Base-by-base conservation (phyloP, 148 eudicot genomes). In the Nyssa sinensis region DNA sequence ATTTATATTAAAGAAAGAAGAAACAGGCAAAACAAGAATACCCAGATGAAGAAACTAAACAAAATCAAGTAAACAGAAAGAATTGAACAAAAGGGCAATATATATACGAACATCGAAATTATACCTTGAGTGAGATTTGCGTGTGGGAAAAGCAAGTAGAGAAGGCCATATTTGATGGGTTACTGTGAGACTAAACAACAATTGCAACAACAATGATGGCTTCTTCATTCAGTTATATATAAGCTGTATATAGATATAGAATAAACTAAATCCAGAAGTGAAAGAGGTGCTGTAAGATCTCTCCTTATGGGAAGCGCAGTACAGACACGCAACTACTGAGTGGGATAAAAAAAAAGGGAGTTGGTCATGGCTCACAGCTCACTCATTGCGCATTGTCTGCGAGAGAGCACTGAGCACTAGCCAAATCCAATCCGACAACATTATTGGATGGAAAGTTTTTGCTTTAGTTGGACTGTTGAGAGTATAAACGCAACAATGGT, bases 131-230 rank as follows among this genome's bases (percentile, higher is more conserved):
- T 39, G 80, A 74, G 76, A 81, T 49, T 73, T 62, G 78, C 69
- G 87, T 67, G 74, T 62, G 73, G 30, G 68, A 80, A 33, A 81
- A 78, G 85, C 88, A 83, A 80, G 79, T 71, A 73, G 88, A 84
- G 68, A 83, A 80, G 67, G 89, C 86, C 95, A 90, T 89, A 14
- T n/a, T 57, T 51, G 44, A 28, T 4, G n/a, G 32, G n/a, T n/a
- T n/a, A n/a, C n/a, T n/a, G n/a, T n/a, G 63, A 67, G 61, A 29
- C 29, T 25, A 34, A 73, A 11, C 44, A 17, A 73, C 34, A 21
- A 39, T n/a, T 8, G n/a, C 6, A 1, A 7, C n/a, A 72, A 32
- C 57, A 33, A 31, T 12, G 13, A 32, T 19, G 67, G 66, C 10
- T 47, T 68, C 67, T 67, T 75, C 73, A 76, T 61, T 69, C 67